A percentile compares a stretch with the other conserved stretches of the same genome.
Conservation (phyloP, 1,284 basidiomycete genomes). For the Veloporphyrellus conicus region DNA sequence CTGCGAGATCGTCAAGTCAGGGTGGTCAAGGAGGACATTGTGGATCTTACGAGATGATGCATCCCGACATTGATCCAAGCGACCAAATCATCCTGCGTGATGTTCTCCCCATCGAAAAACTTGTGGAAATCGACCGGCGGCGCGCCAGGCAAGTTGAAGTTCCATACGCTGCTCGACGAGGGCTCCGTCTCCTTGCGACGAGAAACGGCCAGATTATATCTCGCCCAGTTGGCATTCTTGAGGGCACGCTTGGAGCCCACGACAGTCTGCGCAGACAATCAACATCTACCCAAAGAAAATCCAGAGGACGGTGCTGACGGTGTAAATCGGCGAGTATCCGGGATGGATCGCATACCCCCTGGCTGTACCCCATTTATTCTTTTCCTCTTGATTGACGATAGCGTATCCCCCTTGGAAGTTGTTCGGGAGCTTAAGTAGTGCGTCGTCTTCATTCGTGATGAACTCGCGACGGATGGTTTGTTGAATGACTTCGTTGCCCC, state of each 20-base stretch:
- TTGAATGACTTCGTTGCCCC: constrained; percentile 52
- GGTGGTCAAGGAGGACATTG: background rate
- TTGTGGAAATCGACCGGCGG: constrained; percentile 60
- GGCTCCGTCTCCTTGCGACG: constrained; percentile 58
- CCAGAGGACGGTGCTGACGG: constrained; percentile 32
- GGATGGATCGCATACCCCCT: constrained; percentile 57
- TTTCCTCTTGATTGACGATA: constrained; percentile 56
- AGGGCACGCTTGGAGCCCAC: constrained; percentile 54
- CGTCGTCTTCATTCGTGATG: constrained; percentile 56
- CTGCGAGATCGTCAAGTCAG: constrained; percentile 20
- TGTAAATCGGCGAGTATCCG: constrained; percentile 50
- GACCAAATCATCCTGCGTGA: constrained; percentile 59
- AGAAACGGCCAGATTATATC: constrained; percentile 59
- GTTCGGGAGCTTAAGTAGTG: constrained; percentile 46
- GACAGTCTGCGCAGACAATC: constrained; percentile 41
- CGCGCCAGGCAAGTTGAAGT: constrained; percentile 55
- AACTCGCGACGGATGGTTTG: constrained; percentile 48
- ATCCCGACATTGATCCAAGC: constrained; percentile 64
- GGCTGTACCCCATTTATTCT: constrained; percentile 54
- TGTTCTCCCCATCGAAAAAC: constrained; percentile 60
- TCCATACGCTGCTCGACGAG: constrained; percentile 54
- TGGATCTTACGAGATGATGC: constrained; percentile 46
- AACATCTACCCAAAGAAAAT: constrained; percentile 4
- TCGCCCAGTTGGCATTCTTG: constrained; percentile 62
- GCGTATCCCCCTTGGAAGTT: constrained; percentile 56